Evolutionary conservation across 192 early-diverging fungal genomes (phyloP), one percentile per base, ranked within the genome.

Genomic region (Coemansia sp.): DNA sequence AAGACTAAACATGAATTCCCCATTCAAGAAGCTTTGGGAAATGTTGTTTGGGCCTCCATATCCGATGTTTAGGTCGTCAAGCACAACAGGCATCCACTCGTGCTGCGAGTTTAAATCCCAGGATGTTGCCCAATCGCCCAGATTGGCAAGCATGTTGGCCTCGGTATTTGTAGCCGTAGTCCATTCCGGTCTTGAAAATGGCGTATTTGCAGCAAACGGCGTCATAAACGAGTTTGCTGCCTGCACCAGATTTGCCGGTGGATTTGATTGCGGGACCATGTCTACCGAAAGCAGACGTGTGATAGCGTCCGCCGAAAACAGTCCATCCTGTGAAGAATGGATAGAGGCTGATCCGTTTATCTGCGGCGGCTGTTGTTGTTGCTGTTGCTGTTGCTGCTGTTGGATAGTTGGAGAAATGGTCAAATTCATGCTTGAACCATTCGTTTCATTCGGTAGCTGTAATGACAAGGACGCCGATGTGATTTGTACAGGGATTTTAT

Each of bases 211-310:
- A 39, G 64, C 60, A n/a, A 81, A 62, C 41, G 79, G 74, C 19
- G 74, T 70, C 63, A 81, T 73, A 41, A 57, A 81, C 7, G 74
- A 69, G 58, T 81, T 81, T 11, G 64, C 79, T 9, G 66, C 42
- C 61, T 76, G 73, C 12, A 81, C 61, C 15, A 76, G 63, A 26
- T 81, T 71, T 15, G 73, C 49, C 13, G 71, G 74, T 19, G 66
- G 49, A 54, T 69, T 69, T 8, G 71, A 46, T 46, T 63, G 55
- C n/a, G 79, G 73, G 9, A 76, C 39, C 79, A 81, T 81, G 46
- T 81, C 79, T 2, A 81, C 79, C 19, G 79, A 76, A 13, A 81
- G 68, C 54, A 81, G 67, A 3, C 63, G 69, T 11, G 73, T 62
- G 48, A 81, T 67, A 10, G 67, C 70, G 46, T 72, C 74, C 2